Evolutionary conservation across 1,139 yeast species (phyloP), one percentile per base, ranked within the genome.

Genomic region (Lodderomyces parapsilosis): DNA sequence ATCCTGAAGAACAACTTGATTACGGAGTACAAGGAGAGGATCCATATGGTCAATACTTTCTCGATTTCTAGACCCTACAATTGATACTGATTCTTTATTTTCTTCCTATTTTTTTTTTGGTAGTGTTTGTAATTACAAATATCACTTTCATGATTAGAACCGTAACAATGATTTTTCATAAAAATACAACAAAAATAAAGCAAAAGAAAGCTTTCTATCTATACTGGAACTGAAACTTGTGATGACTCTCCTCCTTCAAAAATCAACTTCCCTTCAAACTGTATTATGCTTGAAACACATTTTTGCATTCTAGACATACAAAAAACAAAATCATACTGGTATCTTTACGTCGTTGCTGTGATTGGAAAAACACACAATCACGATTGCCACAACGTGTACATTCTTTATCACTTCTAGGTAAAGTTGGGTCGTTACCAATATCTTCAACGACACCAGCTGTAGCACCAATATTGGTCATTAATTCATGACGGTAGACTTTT

Each of bases 361-460:
- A 83, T 65, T 93, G 99, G 76, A 94, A 93, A 62, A 93, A 93
- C 43, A 94, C 99, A 63, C 96, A 88, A 55, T 91, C 96, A 52
- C 82, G 82, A 49, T 86, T 85, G 53, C 81, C 85, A 63, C 99
- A 93, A 45, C 78, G 74, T 2, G 97, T 96, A 64, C 99, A 93
- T 56, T 87, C 94, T 60, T 87, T 87, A 62, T 91, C 93, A 2
- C 96, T 85, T 55, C 97, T 76, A 43, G 99, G 98, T 60, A 91
- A 80, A 3, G 99, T 93, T 11, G 99, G 99, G 64, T 93, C 99
- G 33, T 83, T 77, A 1, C 97, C 98, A 53, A 94, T 87, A 63
- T 94, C 99, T 59, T 89, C 95, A 36, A 94, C 96, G 44, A 90
- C 96, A 55, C 99, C 99, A 1, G 99, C 99, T 2, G 98, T 93